Evolutionary conservation across 345 rosid species (phyloP), one percentile per base, ranked within the genome.

Genomic region (Salix arbutifolia): DNA sequence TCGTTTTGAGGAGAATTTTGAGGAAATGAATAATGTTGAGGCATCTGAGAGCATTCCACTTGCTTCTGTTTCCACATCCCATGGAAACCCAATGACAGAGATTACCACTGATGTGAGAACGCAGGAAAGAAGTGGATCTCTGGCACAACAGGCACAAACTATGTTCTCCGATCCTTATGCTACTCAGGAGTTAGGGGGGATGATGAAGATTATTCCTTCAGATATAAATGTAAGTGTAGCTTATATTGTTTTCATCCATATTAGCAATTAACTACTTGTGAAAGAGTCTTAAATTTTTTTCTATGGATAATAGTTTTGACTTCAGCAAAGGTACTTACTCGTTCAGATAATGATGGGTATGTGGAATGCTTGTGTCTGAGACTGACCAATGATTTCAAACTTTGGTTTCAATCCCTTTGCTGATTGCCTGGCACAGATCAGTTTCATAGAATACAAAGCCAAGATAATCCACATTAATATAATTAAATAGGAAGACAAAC

Each of bases 1-100:
- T 78, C 96, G 89, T 88, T 96, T 96, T 76, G 97, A 93, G 85
- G 96, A 91, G 84, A 96, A 89, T 85, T 86, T 88, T 58, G 98
- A 92, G 81, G 98, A 96, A 78, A 76, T 81, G 72, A 92, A 89
- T 84, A 87, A 90, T 62, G 77, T 68, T 76, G 94, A 72, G 75
- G 84, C 91, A 77, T 83, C 89, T 56, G 40, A 69, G 30, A 79
- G 79, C 76, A 65, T 86, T 70, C 89, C 92, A 25, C 87, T 79
- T 77, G 86, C 91, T 82, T 86, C 95, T 53, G 78, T 88, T 77
- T 87, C 91, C 21, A 88, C 88, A 42, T 91, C 92, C 67, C 83
- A 84, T 76, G 92, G 84, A 79, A 92, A 88, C 67, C 88, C 87
- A 75, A 85, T 76, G 66, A 78, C 53, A 1, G 89, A 84, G 82